Percentiles rank a stretch among this genome's conserved stretches.
Conservation (phyloP, 2,329 filamentous ascomycete genomes). For the Teratosphaeria gauchensis region DNA sequence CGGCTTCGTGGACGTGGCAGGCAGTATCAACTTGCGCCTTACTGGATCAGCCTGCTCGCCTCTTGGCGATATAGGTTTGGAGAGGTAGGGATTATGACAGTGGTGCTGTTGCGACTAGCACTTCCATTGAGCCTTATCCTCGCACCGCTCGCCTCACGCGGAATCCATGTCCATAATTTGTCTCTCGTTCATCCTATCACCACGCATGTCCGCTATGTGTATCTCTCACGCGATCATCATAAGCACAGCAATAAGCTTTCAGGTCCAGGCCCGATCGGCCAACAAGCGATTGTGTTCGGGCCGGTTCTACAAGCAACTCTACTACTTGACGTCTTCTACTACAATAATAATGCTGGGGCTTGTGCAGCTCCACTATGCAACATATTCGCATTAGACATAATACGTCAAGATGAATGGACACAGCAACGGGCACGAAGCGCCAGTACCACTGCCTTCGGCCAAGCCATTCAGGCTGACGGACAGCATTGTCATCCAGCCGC, state of each 20-base stretch:
- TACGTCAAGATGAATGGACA: background rate
- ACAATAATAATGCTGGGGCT: background rate
- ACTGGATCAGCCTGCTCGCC: too few relatives aligned
- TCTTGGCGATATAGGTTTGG: too few relatives aligned
- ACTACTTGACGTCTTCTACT: background rate
- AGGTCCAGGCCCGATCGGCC: background rate
- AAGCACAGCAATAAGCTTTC: background rate
- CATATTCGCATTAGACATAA: background rate
- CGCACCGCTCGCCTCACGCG: too few relatives aligned
- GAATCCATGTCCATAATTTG: too few relatives aligned
- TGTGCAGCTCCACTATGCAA: background rate
- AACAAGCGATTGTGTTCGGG: background rate
- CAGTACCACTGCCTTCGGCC: slow-evolving; percentile 2
- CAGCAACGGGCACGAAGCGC: background rate
- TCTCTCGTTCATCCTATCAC: background rate
- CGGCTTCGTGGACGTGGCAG: too few relatives aligned
- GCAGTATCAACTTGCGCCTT: too few relatives aligned
- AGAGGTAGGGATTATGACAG: too few relatives aligned
- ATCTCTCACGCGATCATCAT: background rate
- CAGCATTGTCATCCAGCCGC: slow-evolving; percentile 25
- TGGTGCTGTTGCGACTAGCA: too few relatives aligned
- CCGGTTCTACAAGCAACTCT: background rate
- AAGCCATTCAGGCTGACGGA: background rate
- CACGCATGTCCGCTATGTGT: background rate
- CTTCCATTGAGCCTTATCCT: too few relatives aligned